These are phyloP conservation scores for Eucalyptus lansdowneana DNA, from an alignment of 345 rosid genomes.

Conservation along the genomic window DNA sequence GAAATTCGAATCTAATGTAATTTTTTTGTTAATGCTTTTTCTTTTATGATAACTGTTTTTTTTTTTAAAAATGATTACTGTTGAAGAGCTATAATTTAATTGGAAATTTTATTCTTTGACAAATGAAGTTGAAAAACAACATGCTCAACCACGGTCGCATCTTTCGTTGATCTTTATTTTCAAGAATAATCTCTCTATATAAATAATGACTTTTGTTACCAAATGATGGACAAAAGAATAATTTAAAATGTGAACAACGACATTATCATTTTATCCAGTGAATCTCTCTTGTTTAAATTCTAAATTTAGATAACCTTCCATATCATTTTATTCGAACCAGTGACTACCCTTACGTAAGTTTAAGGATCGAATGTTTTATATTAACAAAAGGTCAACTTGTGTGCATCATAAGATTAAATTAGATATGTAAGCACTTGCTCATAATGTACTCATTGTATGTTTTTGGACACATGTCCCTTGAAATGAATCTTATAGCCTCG, in stretches of 20 bases:
- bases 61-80: background rate
- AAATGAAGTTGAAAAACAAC: no score
- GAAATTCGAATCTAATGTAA: background rate
- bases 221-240: no score
- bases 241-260: no score
- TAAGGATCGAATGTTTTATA: background rate
- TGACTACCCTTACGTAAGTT: background rate
- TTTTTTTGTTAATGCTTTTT: background rate
- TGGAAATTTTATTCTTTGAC: background rate
- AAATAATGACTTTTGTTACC: no score
- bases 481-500: background rate
- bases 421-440: background rate
- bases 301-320: no score
- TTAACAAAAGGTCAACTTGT: background rate
- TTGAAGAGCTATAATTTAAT: background rate
- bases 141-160: accelerated
- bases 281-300: no score
- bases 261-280: no score
- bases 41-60: no score
- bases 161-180: no score
- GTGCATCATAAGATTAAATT: background rate
- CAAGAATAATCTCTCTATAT: no score
- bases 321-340: accelerated
- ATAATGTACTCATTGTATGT: background rate
- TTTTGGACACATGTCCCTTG: background rate